phyloP scores from a whole-genome alignment of 2,329 filamentous ascomycete genomes.

The Xenosphaeropsis pyriputrescens region DNA sequence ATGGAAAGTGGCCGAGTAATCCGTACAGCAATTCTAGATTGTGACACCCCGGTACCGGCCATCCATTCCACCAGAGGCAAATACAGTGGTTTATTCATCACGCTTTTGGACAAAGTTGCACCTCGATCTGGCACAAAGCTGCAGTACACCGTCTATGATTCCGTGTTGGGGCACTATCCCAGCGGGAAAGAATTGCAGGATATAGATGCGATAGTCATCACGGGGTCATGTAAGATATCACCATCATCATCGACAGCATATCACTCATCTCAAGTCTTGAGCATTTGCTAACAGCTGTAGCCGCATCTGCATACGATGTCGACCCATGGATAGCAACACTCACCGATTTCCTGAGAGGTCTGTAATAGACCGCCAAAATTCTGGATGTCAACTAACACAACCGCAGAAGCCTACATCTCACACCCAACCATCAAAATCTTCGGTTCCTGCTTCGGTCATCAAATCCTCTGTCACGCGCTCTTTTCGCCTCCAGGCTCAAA shows the following conservation, averaged over 20 bases:
- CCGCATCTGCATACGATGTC: constrained; percentile 7
- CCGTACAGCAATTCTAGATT: constrained; percentile 7
- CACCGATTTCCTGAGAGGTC: constrained; percentile 15
- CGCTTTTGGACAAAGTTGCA: constrained; percentile 4
- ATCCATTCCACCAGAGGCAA: constrained; percentile 3
- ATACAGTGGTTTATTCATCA: constrained; percentile 8
- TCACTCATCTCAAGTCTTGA: no score
- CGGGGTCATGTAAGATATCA: constrained; percentile 17
- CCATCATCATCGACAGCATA: no score
- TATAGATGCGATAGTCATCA: constrained; percentile 23
- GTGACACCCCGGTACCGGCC: constrained; percentile 9
- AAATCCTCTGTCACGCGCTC: constrained; percentile 23
- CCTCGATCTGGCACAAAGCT: constrained; percentile 1
- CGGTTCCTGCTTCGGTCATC: constrained; percentile 28
- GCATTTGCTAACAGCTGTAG: background rate
- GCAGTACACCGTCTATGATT: constrained; percentile 20
- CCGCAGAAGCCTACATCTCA: constrained; percentile 13
- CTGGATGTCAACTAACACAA: background rate
- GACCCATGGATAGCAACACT: constrained; percentile 6
- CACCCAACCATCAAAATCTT: constrained; percentile 21
- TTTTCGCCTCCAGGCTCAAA: constrained; percentile 9
- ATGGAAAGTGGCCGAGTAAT: background rate
- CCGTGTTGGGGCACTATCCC: constrained; percentile 21
- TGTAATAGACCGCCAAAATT: constrained; percentile 6
- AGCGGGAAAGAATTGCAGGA: constrained; percentile 8